Percentiles rank a stretch among this genome's conserved stretches.
These are phyloP conservation scores for Pseudogymnoascus sp. DNA, from an alignment of 2,329 filamentous ascomycete genomes.

Conservation along the genomic window DNA sequence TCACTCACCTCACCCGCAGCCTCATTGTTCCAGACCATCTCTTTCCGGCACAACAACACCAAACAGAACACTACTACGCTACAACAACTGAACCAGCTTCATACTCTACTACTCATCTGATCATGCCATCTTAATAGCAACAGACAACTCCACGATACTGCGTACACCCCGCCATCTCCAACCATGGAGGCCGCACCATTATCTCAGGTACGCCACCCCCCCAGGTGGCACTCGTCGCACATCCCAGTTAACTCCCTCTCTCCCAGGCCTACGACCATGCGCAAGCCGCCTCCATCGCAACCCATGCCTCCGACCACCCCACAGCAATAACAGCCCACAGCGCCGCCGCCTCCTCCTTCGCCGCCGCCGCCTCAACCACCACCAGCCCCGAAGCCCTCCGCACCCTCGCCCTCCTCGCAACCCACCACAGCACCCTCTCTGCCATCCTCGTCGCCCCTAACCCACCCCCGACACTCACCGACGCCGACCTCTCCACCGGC, in stretches of 20 bases:
- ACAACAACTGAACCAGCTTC: background rate
- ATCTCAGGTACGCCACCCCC: conserved; percentile 43
- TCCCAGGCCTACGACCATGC: conserved; percentile 78
- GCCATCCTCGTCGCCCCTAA: conserved; percentile 65
- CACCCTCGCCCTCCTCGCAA: conserved; percentile 74
- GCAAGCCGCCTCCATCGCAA: conserved; percentile 69
- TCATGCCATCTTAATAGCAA: background rate
- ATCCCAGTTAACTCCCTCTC: conserved; percentile 19
- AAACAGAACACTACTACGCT: background rate
- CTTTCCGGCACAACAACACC: background rate
- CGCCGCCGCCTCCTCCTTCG: conserved; percentile 79
- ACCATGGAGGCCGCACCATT: conserved; percentile 63
- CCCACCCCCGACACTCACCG: conserved; percentile 16
- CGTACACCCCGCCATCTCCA: conserved; percentile 7
- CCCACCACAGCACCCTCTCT: conserved; percentile 78
- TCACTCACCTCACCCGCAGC: background rate
- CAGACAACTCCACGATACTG: background rate
- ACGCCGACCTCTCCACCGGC: conserved; percentile 22
- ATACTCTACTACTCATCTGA: background rate
- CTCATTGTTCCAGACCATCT: background rate
- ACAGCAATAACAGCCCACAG: conserved; percentile 84
- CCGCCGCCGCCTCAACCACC: conserved; percentile 68
- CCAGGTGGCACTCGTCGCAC: background rate
- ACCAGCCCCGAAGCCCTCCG: conserved; percentile 64
- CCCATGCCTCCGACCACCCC: conserved; percentile 58